A percentile compares a stretch with the other conserved stretches of the same genome.
Conservation (phyloP, 371 early-diverging fungal genomes). For the Blakeslea trispora region DNA sequence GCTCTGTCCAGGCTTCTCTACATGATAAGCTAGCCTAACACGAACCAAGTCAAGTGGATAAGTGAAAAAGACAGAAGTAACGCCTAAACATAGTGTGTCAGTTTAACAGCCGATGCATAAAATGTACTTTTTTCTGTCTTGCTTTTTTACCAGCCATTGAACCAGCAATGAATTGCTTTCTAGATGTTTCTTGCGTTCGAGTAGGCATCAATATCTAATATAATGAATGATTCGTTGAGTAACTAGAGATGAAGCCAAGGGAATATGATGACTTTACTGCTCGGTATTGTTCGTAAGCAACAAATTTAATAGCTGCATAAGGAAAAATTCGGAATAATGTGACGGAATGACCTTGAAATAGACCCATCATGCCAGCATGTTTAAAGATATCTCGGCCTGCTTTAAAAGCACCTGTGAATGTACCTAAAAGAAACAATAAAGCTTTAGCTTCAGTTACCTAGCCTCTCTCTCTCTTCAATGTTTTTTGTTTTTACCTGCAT, state of each 20-base stretch:
- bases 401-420: constrained; percentile 82
- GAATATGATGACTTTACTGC: constrained; percentile 46
- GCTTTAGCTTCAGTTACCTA: no score
- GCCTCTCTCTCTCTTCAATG: not conserved
- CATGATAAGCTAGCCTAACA: constrained; percentile 90
- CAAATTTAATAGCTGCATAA: constrained; percentile 95
- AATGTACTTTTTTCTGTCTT: not conserved
- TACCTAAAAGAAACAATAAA: constrained; percentile 53
- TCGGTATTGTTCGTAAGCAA: constrained; percentile 89
- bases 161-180: constrained; percentile 72
- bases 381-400: constrained; percentile 78
- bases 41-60: constrained; percentile 95
- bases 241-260: no score
- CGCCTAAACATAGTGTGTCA: constrained; percentile 54
- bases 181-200: constrained; percentile 58
- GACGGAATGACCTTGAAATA: constrained; percentile 95
- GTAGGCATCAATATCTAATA: constrained; percentile 70
- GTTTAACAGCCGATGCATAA: not conserved
- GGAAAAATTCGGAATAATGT: constrained; percentile 94
- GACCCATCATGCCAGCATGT: constrained; percentile 73
- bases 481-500: constrained; percentile 64
- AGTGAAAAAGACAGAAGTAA: constrained; percentile 87
- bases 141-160: constrained; percentile 69
- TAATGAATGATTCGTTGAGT: not conserved
- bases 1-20: constrained; percentile 39